Percentiles rank a stretch among this genome's conserved stretches.
These are phyloP conservation scores for Pistacia integerrima DNA, from an alignment of 345 rosid genomes.

Conservation along the genomic window DNA sequence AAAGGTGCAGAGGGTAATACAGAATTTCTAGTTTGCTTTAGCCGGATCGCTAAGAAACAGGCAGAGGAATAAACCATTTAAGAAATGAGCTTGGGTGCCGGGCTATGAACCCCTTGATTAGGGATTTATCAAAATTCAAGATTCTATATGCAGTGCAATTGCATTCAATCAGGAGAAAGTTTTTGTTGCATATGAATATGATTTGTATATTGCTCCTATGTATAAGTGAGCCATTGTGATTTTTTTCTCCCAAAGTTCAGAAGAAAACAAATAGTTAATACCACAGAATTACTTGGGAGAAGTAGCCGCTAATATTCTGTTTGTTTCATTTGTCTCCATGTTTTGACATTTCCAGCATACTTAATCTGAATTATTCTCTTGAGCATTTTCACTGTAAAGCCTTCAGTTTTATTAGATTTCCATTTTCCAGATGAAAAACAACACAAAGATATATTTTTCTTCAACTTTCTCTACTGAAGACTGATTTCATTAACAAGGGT, in stretches of 20 bases:
- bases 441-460: too few relatives aligned
- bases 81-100: neutral
- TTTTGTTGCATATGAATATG: neutral
- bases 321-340: neutral
- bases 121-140: neutral
- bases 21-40: constrained; percentile 82
- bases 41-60: constrained; percentile 37
- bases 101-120: neutral
- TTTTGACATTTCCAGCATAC: neutral
- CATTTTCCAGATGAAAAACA: too few relatives aligned
- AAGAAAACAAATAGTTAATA: neutral
- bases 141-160: too few relatives aligned
- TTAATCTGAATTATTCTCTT: too few relatives aligned
- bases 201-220: neutral
- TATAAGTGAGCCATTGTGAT: neutral
- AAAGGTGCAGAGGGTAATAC: constrained; percentile 92
- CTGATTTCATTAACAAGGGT: too few relatives aligned
- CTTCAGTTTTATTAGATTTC: too few relatives aligned
- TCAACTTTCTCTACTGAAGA: too few relatives aligned
- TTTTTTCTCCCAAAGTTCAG: neutral
- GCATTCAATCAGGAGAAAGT: neutral
- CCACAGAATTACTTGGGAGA: too few relatives aligned
- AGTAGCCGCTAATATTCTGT: neutral
- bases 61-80: constrained; percentile 7
- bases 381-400: too few relatives aligned